These are phyloP conservation scores for Pezicula rhizophila DNA, from an alignment of 2,329 filamentous ascomycete genomes.

Conservation along the genomic window DNA sequence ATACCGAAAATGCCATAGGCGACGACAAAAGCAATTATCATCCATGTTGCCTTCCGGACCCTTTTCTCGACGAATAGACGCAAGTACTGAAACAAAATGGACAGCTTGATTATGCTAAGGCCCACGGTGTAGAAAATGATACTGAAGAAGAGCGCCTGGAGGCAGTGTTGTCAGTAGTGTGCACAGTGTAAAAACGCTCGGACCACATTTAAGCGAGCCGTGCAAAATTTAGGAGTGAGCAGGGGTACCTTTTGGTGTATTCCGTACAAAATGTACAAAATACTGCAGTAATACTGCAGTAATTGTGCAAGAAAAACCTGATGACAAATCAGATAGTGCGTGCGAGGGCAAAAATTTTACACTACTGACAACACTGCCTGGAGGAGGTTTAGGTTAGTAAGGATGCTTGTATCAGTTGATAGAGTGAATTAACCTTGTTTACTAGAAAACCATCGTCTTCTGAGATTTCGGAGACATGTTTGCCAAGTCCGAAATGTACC, in stretches of 20 bases:
- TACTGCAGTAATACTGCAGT: too few species aligned
- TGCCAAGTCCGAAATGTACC: neutral
- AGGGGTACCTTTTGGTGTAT: too few species aligned
- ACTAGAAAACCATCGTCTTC: neutral
- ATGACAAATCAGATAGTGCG: too few species aligned
- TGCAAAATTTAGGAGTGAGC: too few species aligned
- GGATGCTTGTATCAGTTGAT: too few species aligned
- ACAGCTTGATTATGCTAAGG: neutral
- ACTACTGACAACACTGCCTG: too few species aligned
- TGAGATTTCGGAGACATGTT: neutral
- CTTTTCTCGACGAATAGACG: neutral
- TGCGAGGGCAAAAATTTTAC: too few species aligned
- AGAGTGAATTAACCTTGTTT: neutral
- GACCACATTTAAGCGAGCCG: too few species aligned
- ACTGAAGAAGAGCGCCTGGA: neutral
- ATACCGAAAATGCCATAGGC: neutral
- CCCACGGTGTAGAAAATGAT: neutral
- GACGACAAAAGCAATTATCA: neutral
- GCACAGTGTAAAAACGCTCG: too few species aligned
- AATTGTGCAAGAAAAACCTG: too few species aligned
- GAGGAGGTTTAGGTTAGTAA: neutral
- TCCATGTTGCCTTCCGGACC: neutral
- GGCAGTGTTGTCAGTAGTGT: too few species aligned
- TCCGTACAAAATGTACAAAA: too few species aligned
- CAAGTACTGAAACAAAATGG: neutral